These are phyloP conservation scores for Gastrolobium villosum DNA, from an alignment of 306 rosid genomes.

Conservation along the genomic window DNA sequence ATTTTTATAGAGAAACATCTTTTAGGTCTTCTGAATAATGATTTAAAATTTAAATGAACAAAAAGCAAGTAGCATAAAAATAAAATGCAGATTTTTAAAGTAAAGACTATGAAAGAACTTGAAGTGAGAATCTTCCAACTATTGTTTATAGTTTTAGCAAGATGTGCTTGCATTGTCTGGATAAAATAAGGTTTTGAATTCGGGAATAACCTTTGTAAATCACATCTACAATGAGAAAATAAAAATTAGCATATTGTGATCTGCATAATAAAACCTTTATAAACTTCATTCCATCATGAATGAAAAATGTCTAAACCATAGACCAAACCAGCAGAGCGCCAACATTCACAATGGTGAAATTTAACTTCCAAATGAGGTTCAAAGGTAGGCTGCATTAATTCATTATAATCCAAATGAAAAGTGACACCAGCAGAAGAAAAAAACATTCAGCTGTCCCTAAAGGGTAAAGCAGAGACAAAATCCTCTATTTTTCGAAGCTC, in stretches of 20 bases:
- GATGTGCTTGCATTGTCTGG: too few relatives aligned
- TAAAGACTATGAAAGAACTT: too few relatives aligned
- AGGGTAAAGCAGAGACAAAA: conserved; percentile 9
- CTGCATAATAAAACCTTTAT: not conserved
- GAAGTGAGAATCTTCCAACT: too few relatives aligned
- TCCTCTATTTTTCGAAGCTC: conserved; percentile 13
- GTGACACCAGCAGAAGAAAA: conserved; percentile 33
- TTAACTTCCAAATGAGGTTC: conserved; percentile 34
- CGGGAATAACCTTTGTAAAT: too few relatives aligned
- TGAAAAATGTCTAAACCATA: not conserved
- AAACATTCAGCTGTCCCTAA: conserved; percentile 24
- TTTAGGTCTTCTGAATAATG: too few relatives aligned
- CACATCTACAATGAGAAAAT: too few relatives aligned
- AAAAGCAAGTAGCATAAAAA: too few relatives aligned
- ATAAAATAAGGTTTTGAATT: too few relatives aligned
- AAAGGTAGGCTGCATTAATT: not conserved
- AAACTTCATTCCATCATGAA: not conserved
- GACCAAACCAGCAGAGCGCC: not conserved
- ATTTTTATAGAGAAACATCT: too few relatives aligned
- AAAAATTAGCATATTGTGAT: not conserved
- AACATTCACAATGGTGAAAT: not conserved
- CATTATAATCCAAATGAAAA: conserved; percentile 35
- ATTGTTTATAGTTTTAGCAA: too few relatives aligned
- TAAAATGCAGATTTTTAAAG: too few relatives aligned
- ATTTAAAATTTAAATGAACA: too few relatives aligned